Evolutionary conservation across 208 protist species (phyloP), one percentile per base, ranked within the genome.

Genomic region (Porcisia deanei): DNA sequence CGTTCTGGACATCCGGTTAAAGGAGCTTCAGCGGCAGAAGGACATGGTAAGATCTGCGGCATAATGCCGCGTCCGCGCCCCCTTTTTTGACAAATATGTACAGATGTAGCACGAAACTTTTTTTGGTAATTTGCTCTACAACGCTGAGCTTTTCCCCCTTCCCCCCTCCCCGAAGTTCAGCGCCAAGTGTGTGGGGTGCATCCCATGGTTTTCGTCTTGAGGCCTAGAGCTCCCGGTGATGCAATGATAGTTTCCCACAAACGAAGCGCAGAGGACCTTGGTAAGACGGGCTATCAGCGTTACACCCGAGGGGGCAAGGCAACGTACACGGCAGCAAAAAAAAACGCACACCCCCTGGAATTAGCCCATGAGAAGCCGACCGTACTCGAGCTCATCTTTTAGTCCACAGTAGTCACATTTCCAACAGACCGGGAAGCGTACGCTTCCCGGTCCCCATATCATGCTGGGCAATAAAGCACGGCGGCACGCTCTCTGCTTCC

Each of bases 1-100:
- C 9, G 89, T 93, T n/a, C 76, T 96, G 16, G 82, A 63, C 39
- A 84, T 96, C 52, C 88, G 85, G 41, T 76, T 85, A 39, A 72
- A 83, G 0, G 84, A 87, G 59, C 67, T 93, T 10, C 88, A 92
- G 43, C 52, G 58, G 20, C 79, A 76, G 16, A 92, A 88, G 63
- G 61, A 82, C 12, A 59, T 47, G 43, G 67, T 67, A 22, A 55
- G 67, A 41, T 76, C 78, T n/a, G 60, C 73, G 14, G 45, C 57
- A 43, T 54, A 39, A 61, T n/a, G n/a, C 18, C 45, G 41, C 25
- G 22, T 55, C 49, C 52, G 22, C 34, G 0, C 47, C 30, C n/a
- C 3, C 67, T 81, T 53, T 65, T 10, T 67, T 34, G 71, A 45
- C 39, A 41, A 37, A 47, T n/a, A 49, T 66, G 61, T 66, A 71